Conservation (phyloP, 345 rosid genomes). For the Moricandia moricandioides region DNA sequence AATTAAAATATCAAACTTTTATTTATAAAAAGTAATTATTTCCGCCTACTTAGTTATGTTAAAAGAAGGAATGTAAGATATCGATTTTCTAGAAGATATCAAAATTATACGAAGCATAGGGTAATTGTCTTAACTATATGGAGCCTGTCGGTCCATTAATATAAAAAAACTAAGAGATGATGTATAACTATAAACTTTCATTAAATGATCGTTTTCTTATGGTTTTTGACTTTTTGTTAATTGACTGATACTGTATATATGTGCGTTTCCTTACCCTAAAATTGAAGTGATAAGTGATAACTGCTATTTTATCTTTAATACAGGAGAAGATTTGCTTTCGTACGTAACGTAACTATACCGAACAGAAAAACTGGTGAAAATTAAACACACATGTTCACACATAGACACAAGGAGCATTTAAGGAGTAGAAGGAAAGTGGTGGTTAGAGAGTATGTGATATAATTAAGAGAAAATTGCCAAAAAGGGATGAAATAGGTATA, state of each 20-base stretch:
- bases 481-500: too few relatives aligned
- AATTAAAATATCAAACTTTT: background rate
- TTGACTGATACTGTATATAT: background rate
- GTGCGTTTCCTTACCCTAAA: background rate
- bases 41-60: too few relatives aligned
- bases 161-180: background rate
- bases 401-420: background rate
- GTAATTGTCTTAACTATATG: background rate
- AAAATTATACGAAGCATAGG: background rate
- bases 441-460: background rate
- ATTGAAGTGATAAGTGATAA: background rate
- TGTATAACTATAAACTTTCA: background rate
- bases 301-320: background rate
- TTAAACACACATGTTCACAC: background rate
- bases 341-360: background rate
- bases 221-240: background rate
- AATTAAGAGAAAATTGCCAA: too few relatives aligned
- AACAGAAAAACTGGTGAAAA: background rate
- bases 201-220: background rate
- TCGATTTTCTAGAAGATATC: background rate
- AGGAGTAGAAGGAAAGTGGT: background rate
- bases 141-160: background rate
- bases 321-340: background rate
- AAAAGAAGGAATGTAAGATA: background rate
- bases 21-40: too few relatives aligned